Conservation (phyloP, 768 basidiomycete species). For the Crepidotus variabilis region DNA sequence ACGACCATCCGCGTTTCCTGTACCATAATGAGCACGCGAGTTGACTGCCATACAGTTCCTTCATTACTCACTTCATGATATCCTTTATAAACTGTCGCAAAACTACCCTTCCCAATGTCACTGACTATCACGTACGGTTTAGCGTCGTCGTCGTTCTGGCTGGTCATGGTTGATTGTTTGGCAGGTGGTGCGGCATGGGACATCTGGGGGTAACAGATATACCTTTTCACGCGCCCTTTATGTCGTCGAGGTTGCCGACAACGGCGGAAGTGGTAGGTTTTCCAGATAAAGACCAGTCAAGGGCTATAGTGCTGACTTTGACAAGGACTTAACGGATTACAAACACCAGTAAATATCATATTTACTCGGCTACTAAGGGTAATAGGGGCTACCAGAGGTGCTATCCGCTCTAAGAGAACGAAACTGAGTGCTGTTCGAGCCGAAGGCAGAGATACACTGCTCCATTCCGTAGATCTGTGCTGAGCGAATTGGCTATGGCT, state of each 20-base stretch:
- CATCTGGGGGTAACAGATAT: not conserved
- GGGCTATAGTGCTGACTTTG: too few species aligned
- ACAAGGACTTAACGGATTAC: too few species aligned
- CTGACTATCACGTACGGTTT: slow-evolving; percentile 73
- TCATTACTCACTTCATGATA: slow-evolving; percentile 72
- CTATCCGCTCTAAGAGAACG: too few species aligned
- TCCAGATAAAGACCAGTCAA: too few species aligned
- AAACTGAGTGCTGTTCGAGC: too few species aligned
- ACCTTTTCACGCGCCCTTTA: not conserved
- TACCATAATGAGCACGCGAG: slow-evolving; percentile 47
- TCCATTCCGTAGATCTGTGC: too few species aligned
- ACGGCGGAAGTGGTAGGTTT: too few species aligned
- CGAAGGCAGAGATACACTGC: too few species aligned
- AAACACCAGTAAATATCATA: too few species aligned
- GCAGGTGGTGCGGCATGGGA: not conserved
- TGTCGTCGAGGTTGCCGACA: not conserved
- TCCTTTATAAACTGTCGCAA: slow-evolving; percentile 94
- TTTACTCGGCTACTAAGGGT: too few species aligned
- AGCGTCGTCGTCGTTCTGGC: slow-evolving; percentile 53
- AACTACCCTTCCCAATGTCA: slow-evolving; percentile 87
- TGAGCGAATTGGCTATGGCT: too few species aligned
- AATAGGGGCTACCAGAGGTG: too few species aligned
- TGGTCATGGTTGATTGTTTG: slow-evolving; percentile 1
- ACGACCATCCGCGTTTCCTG: slow-evolving; percentile 54
- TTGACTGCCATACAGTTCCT: not conserved